These are phyloP conservation scores for Gossypium trilobum DNA, from an alignment of 441 rosid genomes.

Conservation along the genomic window DNA sequence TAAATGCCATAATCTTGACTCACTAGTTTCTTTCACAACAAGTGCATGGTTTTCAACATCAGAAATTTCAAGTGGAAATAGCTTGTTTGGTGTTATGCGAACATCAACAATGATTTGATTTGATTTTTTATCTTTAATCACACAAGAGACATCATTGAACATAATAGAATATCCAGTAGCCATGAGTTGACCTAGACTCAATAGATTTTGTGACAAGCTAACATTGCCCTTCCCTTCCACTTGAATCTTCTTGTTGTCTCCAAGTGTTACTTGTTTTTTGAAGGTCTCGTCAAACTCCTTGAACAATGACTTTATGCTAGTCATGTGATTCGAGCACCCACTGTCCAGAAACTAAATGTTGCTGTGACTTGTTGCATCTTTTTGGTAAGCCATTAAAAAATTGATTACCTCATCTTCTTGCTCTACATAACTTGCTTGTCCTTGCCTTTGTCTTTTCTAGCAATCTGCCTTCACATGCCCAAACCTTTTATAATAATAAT, in stretches of 20 bases:
- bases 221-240: not conserved
- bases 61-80: too few species aligned
- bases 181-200: not conserved
- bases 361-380: not conserved
- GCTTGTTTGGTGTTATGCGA: too few species aligned
- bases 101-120: not conserved
- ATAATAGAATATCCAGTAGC: not conserved
- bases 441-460: not conserved
- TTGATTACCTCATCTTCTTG: not conserved
- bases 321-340: not conserved
- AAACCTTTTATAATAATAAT: not conserved
- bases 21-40: too few species aligned
- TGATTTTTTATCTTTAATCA: not conserved
- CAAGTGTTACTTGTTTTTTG: not conserved
- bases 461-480: not conserved
- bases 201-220: not conserved
- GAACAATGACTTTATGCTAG: not conserved
- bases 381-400: not conserved
- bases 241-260: not conserved
- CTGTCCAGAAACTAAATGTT: not conserved
- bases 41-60: too few species aligned
- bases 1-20: too few species aligned
- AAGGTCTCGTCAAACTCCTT: not conserved
- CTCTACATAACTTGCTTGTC: not conserved
- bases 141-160: not conserved